Conservation (phyloP, 179 eudicot genomes). For the Beta corolliflora region DNA sequence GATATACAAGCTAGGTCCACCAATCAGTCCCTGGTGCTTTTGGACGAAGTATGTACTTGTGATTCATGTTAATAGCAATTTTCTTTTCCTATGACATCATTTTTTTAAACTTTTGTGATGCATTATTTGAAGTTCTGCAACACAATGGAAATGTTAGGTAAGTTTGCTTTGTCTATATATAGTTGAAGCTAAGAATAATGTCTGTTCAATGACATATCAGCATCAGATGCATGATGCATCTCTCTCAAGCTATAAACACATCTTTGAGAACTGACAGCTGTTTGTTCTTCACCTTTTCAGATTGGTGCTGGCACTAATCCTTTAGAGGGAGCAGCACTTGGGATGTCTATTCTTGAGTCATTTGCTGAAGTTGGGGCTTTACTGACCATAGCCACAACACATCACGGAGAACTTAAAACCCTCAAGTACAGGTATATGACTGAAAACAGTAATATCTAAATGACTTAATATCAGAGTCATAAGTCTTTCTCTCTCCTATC, state of each 20-base stretch:
- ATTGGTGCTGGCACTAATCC: slow-evolving; percentile 98
- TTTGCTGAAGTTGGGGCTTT: slow-evolving; percentile 80
- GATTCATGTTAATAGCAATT: not conserved
- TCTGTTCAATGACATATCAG: slow-evolving; percentile 3
- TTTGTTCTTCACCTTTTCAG: slow-evolving; percentile 36
- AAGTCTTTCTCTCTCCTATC: not conserved
- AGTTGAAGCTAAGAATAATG: slow-evolving; percentile 17
- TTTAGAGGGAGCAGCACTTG: slow-evolving; percentile 96
- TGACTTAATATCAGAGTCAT: not conserved
- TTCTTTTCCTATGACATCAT: not conserved
- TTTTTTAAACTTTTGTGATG: not conserved
- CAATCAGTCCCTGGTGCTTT: slow-evolving; percentile 74
- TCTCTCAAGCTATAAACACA: not conserved
- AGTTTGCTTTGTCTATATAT: not conserved
- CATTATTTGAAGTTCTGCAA: not conserved
- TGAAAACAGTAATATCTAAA: not conserved
- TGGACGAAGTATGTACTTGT: slow-evolving; percentile 79
- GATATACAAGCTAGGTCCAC: slow-evolving; percentile 75
- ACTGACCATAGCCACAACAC: slow-evolving; percentile 87
- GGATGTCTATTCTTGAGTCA: slow-evolving; percentile 92
- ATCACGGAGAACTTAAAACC: slow-evolving; percentile 97
- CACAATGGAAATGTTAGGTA: not conserved
- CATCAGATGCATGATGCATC: not conserved
- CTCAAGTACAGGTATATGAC: slow-evolving; percentile 80
- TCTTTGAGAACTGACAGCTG: slow-evolving; percentile 1